A percentile compares a stretch with the other conserved stretches of the same genome.
phyloP scores from a whole-genome alignment of 495 filamentous ascomycete genomes.

The Bryoglossum gracile region DNA sequence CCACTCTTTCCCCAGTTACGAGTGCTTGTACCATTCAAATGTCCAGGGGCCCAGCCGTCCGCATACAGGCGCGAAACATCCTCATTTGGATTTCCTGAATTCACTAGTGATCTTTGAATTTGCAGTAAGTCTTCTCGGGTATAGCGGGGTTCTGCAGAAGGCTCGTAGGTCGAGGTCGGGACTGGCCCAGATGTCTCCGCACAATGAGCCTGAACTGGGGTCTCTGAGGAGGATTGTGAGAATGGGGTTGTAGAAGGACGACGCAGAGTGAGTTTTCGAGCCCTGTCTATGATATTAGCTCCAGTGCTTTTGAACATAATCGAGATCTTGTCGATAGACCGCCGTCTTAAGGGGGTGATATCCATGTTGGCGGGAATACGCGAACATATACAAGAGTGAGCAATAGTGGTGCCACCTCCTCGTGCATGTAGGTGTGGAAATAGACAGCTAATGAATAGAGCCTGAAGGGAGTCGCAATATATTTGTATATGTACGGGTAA shows the following conservation, averaged over 20 bases:
- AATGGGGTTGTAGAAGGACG: slow-evolving; percentile 59
- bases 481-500: too few species aligned
- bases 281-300: too few species aligned
- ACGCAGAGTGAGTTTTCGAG: slow-evolving; percentile 61
- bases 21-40: slow-evolving; percentile 51
- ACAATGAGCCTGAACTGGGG: slow-evolving; percentile 4
- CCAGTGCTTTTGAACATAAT: too few species aligned
- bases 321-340: too few species aligned
- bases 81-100: slow-evolving; percentile 49
- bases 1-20: slow-evolving; percentile 71
- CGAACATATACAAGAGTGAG: too few species aligned
- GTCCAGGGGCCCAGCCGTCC: slow-evolving; percentile 67
- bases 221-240: slow-evolving; percentile 46
- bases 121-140: slow-evolving; percentile 77
- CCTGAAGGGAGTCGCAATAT: too few species aligned
- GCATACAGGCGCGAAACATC: slow-evolving; percentile 60
- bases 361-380: too few species aligned
- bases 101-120: slow-evolving; percentile 57
- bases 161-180: slow-evolving; percentile 28
- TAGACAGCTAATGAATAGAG: too few species aligned
- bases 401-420: too few species aligned
- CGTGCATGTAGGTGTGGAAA: too few species aligned
- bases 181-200: slow-evolving; percentile 31
- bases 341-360: too few species aligned
- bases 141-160: slow-evolving; percentile 57